Conservation (phyloP, 1,284 basidiomycete species). For the Chiua sp. region DNA sequence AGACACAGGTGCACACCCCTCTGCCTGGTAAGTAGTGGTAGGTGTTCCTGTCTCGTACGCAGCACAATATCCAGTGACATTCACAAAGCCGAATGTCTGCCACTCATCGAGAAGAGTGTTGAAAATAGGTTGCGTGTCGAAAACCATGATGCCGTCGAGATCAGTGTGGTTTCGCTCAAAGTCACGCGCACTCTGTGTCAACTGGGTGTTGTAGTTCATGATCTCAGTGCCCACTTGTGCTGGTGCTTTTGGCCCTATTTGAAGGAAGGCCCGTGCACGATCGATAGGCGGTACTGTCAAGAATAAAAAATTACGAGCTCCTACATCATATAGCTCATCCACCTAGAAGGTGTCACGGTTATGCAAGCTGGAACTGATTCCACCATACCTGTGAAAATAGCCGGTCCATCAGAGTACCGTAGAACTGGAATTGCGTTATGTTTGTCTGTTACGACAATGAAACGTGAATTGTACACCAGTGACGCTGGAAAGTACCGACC, state of each 20-base stretch:
- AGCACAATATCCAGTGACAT: constrained; percentile 61
- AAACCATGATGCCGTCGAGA: constrained; percentile 51
- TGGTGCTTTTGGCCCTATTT: constrained; percentile 49
- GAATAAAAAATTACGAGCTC: constrained; percentile 69
- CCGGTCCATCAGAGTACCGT: constrained; percentile 55
- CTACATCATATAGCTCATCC: constrained; percentile 55
- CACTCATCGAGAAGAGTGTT: constrained; percentile 60
- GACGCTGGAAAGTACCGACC: constrained; percentile 40
- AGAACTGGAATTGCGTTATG: constrained; percentile 56
- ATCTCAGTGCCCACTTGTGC: constrained; percentile 47
- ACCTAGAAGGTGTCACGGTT: constrained; percentile 42
- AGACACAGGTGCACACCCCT: constrained; percentile 63
- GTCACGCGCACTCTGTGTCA: constrained; percentile 41
- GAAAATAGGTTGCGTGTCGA: constrained; percentile 64
- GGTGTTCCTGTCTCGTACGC: constrained; percentile 66
- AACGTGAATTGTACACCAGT: background rate
- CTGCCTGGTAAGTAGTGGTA: constrained; percentile 52
- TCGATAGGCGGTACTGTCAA: constrained; percentile 70
- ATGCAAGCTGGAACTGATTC: background rate
- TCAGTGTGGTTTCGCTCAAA: constrained; percentile 51
- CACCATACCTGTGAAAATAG: constrained; percentile 58
- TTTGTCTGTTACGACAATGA: constrained; percentile 48
- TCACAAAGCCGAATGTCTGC: constrained; percentile 59
- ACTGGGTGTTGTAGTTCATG: constrained; percentile 56
- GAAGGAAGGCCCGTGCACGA: constrained; percentile 58